Evolutionary conservation across 2,329 filamentous ascomycete species (phyloP).

Genomic region (Cordyceps farinosa): DNA sequence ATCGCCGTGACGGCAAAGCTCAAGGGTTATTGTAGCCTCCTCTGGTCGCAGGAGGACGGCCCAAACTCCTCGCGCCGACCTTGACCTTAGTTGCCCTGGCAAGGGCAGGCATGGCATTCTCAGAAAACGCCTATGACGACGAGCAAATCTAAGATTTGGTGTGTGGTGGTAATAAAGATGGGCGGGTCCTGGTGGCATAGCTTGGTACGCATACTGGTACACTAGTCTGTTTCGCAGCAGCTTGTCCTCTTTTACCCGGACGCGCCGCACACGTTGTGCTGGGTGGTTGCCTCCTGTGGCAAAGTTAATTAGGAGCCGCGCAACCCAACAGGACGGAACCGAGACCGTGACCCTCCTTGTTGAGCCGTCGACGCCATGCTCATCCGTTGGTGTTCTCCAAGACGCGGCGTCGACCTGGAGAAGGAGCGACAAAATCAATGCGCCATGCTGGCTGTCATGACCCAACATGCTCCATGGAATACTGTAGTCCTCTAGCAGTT

Average conservation of each 20-base stretch:
- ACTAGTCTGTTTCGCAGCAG: slow-evolving; percentile 1
- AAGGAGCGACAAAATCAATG: neutral
- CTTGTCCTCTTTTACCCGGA: neutral
- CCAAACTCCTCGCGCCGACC: neutral
- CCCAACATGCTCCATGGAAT: neutral
- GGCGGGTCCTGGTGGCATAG: slow-evolving; percentile 9
- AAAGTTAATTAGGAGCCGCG: neutral
- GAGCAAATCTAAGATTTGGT: slow-evolving; percentile 12
- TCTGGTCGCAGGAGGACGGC: neutral
- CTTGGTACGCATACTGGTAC: neutral
- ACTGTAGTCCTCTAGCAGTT: neutral
- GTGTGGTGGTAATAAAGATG: slow-evolving; percentile 11
- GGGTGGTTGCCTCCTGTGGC: neutral
- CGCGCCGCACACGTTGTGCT: neutral
- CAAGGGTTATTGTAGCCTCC: neutral
- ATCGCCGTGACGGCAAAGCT: neutral
- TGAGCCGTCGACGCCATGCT: neutral
- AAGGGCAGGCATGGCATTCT: slow-evolving; percentile 11
- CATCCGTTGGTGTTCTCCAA: neutral
- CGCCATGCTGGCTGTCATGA: neutral
- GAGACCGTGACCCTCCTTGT: no score
- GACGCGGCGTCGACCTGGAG: neutral
- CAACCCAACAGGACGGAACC: neutral
- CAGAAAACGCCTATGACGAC: neutral
- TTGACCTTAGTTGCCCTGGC: slow-evolving; percentile 1